Evolutionary conservation across 768 basidiomycete genomes (phyloP), one percentile per base, ranked within the genome.

Genomic region (Pleurotus ostreatus): DNA sequence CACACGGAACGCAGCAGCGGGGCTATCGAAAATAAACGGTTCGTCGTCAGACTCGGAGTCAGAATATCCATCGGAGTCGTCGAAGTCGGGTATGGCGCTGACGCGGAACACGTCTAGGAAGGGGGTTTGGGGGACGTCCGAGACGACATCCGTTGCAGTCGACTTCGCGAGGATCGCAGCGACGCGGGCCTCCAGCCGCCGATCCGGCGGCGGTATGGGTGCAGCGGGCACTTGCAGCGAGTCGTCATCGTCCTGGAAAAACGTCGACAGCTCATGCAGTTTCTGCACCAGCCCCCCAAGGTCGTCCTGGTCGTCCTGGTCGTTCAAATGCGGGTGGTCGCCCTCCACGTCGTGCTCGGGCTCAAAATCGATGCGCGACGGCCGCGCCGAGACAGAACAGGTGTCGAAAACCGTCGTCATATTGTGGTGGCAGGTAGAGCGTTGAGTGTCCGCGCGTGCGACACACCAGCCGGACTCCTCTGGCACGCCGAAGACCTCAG

Each of bases 391-490:
- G 65, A 86, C 78, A 34, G 85, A 84, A 68, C 88, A 93, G 4
- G 90, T 89, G 61, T 91, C 91, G 60, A 90, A 93, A 11, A 96
- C 89, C 1, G 90, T 89, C 70, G 86, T 79, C 60, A 95, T 79
- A 65, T 94, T 95, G 41, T 81, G 74, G 45, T 90, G 80, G 62
- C 90, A 94, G 18, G 75, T 74, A 2, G 80, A 78, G 26, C 85
- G 80, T 25, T 80, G 74, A 15, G 74, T 73, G 52, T 87, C 84
- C 5, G 82, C 77, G 61, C 83, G 85, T 20, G 91, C 82, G 46
- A 94, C 80, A 60, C 84, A 89, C 94, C 94, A 97, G 15, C 94
- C 94, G 2, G 89, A 91, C 39, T 85, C 83, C 55, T 86, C 79
- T 1, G 90, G 87, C 20, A 91, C 76, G 13, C 94, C 92, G 65